Evolutionary conservation across 202 grass and related monocot genomes (phyloP).

Genomic region (Elaeis oleifera): DNA sequence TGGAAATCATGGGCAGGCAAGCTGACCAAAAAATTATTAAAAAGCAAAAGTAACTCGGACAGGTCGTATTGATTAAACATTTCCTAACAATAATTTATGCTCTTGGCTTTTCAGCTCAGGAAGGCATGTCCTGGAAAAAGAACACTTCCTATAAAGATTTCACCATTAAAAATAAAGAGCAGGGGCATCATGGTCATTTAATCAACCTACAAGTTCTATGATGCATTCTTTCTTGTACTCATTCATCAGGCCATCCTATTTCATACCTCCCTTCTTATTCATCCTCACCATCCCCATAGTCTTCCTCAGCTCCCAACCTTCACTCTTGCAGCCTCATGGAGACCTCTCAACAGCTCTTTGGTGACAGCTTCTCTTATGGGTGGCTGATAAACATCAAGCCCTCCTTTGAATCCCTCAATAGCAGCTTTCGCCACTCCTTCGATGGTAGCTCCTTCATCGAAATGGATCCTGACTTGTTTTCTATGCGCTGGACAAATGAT

Average conservation of each 20-base stretch:
- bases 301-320: background rate
- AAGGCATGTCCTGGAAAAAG: background rate
- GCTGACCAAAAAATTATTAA: too few relatives aligned
- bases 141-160: background rate
- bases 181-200: too few relatives aligned
- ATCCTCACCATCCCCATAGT: background rate
- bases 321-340: background rate
- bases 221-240: too few relatives aligned
- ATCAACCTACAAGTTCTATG: too few relatives aligned
- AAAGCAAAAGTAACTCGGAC: too few relatives aligned
- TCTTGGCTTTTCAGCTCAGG: background rate
- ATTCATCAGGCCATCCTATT: too few relatives aligned
- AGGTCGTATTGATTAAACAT: too few relatives aligned
- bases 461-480: constrained; percentile 1
- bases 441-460: constrained; percentile 8
- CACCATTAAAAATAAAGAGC: background rate
- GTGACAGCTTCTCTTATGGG: constrained; percentile 6
- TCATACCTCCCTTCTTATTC: background rate
- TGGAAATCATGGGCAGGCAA: too few relatives aligned
- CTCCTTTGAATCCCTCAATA: background rate
- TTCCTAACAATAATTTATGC: background rate
- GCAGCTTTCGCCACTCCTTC: too few relatives aligned
- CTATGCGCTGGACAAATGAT: background rate
- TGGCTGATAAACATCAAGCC: constrained; percentile 4
- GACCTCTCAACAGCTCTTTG: background rate